Percentiles rank a stretch among this genome's conserved stretches.
phyloP scores from a whole-genome alignment of 1,284 basidiomycete species.

The Leccinum cinnamomeum region DNA sequence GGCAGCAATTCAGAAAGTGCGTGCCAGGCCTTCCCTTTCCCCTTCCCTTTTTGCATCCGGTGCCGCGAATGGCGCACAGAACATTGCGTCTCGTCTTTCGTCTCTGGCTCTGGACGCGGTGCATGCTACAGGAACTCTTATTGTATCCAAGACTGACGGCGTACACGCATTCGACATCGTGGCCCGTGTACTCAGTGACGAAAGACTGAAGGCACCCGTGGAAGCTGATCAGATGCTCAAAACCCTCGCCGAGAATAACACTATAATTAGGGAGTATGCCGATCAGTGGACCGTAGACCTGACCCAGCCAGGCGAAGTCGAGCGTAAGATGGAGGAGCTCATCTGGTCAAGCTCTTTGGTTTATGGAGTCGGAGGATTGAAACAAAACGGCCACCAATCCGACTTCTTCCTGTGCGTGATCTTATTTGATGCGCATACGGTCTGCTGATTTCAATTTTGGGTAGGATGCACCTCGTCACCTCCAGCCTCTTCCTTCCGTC shows the following conservation, averaged over 20 bases:
- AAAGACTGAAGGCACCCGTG: conserved; percentile 8
- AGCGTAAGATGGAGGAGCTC: conserved; percentile 49
- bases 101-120: conserved; percentile 12
- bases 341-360: conserved; percentile 43
- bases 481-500: conserved; percentile 52
- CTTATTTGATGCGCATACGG: neutral
- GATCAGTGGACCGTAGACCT: conserved; percentile 31
- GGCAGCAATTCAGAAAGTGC: conserved; percentile 16
- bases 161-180: conserved; percentile 31
- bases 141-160: conserved; percentile 7
- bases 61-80: neutral
- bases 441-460: neutral
- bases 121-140: neutral
- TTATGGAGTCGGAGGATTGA: conserved; percentile 46
- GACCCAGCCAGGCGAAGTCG: conserved; percentile 34
- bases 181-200: conserved; percentile 31
- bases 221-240: neutral
- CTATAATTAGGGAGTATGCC: conserved; percentile 16
- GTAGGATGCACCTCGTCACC: conserved; percentile 56
- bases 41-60: conserved; percentile 9
- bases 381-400: conserved; percentile 38
- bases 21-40: conserved; percentile 24
- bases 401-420: conserved; percentile 50
- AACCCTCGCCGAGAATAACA: conserved; percentile 4
- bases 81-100: conserved; percentile 7